A percentile compares a stretch with the other conserved stretches of the same genome.
phyloP scores from a whole-genome alignment of 257 asterid genomes.

The Ilex aquifolium region DNA sequence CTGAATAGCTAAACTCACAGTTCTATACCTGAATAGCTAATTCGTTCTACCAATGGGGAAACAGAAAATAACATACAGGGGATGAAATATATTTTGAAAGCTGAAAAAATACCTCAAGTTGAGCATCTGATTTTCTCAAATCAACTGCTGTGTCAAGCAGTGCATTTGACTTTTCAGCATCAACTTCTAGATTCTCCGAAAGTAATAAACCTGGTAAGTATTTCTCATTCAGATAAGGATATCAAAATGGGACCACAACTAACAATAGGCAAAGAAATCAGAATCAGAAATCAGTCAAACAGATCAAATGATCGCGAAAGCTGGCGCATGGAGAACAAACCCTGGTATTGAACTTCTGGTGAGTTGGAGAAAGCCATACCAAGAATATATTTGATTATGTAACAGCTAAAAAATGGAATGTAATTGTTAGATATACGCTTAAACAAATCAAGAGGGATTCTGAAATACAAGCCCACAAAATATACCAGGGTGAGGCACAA shows the following conservation, averaged over 20 bases:
- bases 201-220: constrained; percentile 30
- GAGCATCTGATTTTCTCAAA: constrained; percentile 26
- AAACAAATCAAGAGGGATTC: not conserved
- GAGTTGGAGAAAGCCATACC: not conserved
- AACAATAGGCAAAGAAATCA: not conserved
- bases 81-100: constrained; percentile 2
- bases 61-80: not conserved
- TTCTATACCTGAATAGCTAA: constrained; percentile 1
- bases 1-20: not conserved
- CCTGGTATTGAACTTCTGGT: not conserved
- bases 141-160: constrained; percentile 24
- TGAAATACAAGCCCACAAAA: not conserved
- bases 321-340: not conserved
- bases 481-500: not conserved
- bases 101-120: constrained; percentile 41
- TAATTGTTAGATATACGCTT: too few species aligned
- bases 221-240: not conserved
- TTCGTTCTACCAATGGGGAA: not conserved
- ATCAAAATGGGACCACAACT: not conserved
- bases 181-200: constrained; percentile 24
- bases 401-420: not conserved
- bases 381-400: not conserved
- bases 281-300: too few species aligned
- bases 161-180: constrained; percentile 23
- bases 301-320: not conserved